Base-by-base conservation (phyloP, 768 basidiomycete species). In the Termitomyces sp. region DNA sequence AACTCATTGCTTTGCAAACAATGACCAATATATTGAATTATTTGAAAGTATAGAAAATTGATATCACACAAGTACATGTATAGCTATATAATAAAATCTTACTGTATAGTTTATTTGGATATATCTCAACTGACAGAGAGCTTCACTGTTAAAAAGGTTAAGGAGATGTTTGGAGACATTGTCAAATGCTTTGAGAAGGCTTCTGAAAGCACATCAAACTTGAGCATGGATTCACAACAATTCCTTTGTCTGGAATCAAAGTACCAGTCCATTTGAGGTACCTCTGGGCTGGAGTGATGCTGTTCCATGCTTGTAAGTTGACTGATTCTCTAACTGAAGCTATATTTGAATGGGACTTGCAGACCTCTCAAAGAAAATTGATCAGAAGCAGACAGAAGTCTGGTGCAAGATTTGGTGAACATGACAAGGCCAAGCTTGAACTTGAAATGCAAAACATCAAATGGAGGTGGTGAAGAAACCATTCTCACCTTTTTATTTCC, bases 211-310 rank as follows among this genome's bases (percentile, higher is more conserved):
- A 91, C 67, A 93, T 99, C 77, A 90, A 89, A 68, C 86, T 99
- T 55, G 96, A 99, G 68, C 92, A 96, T 68, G 97, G 97, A 8
- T 97, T 95, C 67, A 96, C 96, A 0, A 95, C 94, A 20, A 96
- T 96, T 61, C 94, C 94, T 46, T 83, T 96, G 43, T 93, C 96
- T 43, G 96, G 96, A 63, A 98, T 99, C 68, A 97, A 98, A 68
- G 97, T 99, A 1, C 97, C 97, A 4, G 98, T 99, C 92, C 97
- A 99, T 74, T 98, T 96, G 4, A 91, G 96, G 62, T 99, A 98
- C 76, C 84, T 99, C 43, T 98, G 97, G 97, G 96, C 96, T 15
- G 95, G 95, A 71, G 95, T 97, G 34, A 83, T 96, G 87, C 93
- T 95, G 10, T 96, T 97, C 92, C 87, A 94, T 67, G 92, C 94